Evolutionary conservation across 2,329 filamentous ascomycete genomes (phyloP).

Genomic region (Juglanconis sp.): DNA sequence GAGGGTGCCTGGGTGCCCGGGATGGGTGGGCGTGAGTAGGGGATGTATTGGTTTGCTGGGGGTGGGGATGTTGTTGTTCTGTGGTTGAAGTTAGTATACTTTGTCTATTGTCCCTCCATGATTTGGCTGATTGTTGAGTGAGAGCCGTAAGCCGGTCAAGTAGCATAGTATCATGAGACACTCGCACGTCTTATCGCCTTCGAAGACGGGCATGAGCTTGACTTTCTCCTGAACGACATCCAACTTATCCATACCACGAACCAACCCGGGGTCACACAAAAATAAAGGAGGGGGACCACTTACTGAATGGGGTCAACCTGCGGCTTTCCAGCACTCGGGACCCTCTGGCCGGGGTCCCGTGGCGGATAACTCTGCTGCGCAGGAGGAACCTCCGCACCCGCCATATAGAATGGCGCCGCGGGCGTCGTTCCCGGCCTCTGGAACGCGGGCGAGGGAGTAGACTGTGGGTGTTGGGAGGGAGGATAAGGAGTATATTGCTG

Average conservation of each 20-base stretch:
- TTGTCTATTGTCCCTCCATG: not conserved
- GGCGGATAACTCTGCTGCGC: conserved; percentile 48
- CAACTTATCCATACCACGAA: too few relatives aligned
- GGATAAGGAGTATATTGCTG: conserved; percentile 39
- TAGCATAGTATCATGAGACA: not conserved
- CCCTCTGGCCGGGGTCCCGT: conserved; percentile 48
- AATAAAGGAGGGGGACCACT: not conserved
- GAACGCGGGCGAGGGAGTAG: conserved; percentile 52
- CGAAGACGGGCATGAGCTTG: not conserved
- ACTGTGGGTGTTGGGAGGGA: conserved; percentile 28
- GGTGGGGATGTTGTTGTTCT: conserved; percentile 16
- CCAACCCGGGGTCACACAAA: not conserved
- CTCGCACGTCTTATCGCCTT: not conserved
- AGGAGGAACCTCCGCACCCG: conserved; percentile 51
- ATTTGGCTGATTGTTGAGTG: not conserved
- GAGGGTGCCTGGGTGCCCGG: conserved; percentile 23
- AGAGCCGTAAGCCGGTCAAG: too few relatives aligned
- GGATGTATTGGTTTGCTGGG: conserved; percentile 15
- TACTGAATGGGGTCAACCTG: conserved; percentile 23
- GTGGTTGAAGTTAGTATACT: not conserved
- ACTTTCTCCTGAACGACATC: not conserved
- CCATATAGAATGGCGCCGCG: conserved; percentile 65
- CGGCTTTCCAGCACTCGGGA: conserved; percentile 45
- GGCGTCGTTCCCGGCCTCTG: conserved; percentile 50
- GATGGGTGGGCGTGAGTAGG: conserved; percentile 15